Evolutionary conservation across 495 filamentous ascomycete genomes (phyloP).

Genomic region (Hypoxylon fuscum): DNA sequence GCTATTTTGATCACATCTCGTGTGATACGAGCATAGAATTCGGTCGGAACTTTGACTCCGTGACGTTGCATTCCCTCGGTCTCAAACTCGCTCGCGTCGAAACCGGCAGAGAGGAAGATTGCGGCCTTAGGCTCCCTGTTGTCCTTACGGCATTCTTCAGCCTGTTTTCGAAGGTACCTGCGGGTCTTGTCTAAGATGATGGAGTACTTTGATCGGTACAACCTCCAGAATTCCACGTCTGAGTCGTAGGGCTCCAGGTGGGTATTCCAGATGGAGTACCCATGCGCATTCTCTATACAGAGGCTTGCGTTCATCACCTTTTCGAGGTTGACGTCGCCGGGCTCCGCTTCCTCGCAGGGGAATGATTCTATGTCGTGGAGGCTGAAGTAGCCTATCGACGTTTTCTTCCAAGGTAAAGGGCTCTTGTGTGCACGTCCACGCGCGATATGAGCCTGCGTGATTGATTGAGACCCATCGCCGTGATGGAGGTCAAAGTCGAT

Average conservation of each 20-base stretch:
- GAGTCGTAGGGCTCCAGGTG: slow-evolving; percentile 89
- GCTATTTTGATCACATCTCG: slow-evolving; percentile 83
- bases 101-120: slow-evolving; percentile 93
- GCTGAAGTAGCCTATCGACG: slow-evolving; percentile 92
- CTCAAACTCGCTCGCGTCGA: slow-evolving; percentile 97
- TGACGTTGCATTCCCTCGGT: slow-evolving; percentile 92
- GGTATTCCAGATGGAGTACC: slow-evolving; percentile 95
- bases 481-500: slow-evolving; percentile 98
- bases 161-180: slow-evolving; percentile 73
- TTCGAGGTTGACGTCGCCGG: slow-evolving; percentile 82
- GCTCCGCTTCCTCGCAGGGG: slow-evolving; percentile 74
- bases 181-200: slow-evolving; percentile 82
- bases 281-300: slow-evolving; percentile 90
- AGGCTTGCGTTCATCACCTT: slow-evolving; percentile 92
- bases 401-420: slow-evolving; percentile 77
- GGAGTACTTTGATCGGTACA: slow-evolving; percentile 81
- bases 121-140: slow-evolving; percentile 74
- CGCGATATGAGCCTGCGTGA: slow-evolving; percentile 86
- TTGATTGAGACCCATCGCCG: slow-evolving; percentile 93
- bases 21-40: slow-evolving; percentile 92
- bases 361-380: slow-evolving; percentile 98
- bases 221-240: slow-evolving; percentile 82
- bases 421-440: slow-evolving; percentile 69
- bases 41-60: slow-evolving; percentile 92
- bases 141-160: slow-evolving; percentile 63